phyloP scores from a whole-genome alignment of 2,329 filamentous ascomycete species.

The Penicillium sp. region DNA sequence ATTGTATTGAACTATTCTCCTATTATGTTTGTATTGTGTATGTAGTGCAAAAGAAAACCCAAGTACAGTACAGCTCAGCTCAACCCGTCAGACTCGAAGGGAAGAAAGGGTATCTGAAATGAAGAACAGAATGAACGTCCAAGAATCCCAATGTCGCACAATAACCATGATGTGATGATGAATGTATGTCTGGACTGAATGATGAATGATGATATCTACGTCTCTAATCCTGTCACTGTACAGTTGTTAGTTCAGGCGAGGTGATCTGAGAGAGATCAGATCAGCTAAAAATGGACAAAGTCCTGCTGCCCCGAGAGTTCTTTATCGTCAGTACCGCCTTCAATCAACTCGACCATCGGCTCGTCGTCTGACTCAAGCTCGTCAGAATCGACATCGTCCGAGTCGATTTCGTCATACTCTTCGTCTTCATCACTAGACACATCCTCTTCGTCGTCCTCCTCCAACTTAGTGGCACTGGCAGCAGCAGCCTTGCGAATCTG shows the following conservation, averaged over 20 bases:
- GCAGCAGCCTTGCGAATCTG: conserved; percentile 62
- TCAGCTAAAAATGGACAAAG: conserved; percentile 45
- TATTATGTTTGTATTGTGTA: not conserved
- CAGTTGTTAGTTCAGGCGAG: not conserved
- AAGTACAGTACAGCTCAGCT: not conserved
- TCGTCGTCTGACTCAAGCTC: conserved; percentile 40
- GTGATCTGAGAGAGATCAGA: not conserved
- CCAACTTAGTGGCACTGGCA: conserved; percentile 40
- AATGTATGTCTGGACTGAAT: not conserved
- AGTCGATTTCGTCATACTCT: conserved; percentile 61
- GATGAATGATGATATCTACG: not conserved
- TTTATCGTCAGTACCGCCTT: conserved; percentile 36
- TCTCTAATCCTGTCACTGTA: conserved; percentile 2
- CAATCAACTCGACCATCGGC: conserved; percentile 29
- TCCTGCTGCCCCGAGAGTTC: conserved; percentile 53
- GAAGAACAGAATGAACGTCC: not conserved
- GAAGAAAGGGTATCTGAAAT: not conserved
- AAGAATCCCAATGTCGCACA: not conserved
- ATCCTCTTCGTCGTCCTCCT: conserved; percentile 60
- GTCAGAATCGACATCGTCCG: conserved; percentile 66
- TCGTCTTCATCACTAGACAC: conserved; percentile 78
- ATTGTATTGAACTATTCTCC: not conserved
- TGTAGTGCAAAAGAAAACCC: not conserved
- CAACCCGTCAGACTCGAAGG: not conserved
- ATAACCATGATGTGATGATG: not conserved